Evolutionary conservation across 345 rosid species (phyloP).

Genomic region (Rhodomyrtus tomentosa): DNA sequence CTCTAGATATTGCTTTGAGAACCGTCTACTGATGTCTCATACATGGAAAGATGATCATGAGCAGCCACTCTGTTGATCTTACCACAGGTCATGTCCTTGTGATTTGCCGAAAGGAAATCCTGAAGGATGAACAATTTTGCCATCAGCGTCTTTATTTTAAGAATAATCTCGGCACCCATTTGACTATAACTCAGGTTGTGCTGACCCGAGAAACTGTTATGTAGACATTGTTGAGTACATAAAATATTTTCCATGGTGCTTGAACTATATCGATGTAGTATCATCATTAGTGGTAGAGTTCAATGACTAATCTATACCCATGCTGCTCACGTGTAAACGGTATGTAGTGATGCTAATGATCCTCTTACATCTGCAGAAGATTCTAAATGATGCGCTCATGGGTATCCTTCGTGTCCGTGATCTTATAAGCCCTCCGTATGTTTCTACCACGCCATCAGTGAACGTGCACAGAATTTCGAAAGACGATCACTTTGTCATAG

Average conservation of each 20-base stretch:
- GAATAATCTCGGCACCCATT: neutral
- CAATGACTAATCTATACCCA: neutral
- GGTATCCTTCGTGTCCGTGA: constrained; percentile 84
- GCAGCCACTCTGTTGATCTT: neutral
- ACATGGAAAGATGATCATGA: neutral
- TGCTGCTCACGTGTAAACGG: neutral
- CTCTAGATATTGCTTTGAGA: neutral
- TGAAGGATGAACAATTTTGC: neutral
- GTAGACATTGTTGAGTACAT: neutral
- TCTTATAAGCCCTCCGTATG: constrained; percentile 84
- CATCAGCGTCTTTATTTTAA: neutral
- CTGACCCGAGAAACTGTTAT: neutral
- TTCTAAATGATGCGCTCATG: constrained; percentile 83
- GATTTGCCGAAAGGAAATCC: neutral
- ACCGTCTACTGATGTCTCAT: neutral
- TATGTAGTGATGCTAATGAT: neutral
- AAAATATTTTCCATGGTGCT: neutral
- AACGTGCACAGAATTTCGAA: constrained; percentile 57
- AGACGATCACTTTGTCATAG: constrained; percentile 78
- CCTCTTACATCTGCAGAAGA: constrained; percentile 36
- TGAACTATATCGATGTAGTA: neutral
- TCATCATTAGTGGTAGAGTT: neutral
- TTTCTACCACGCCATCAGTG: constrained; percentile 73
- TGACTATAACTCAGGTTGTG: neutral
- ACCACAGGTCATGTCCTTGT: neutral